phyloP scores from a whole-genome alignment of 2,329 filamentous ascomycete genomes.

The Ophiostoma novo-ulmi region DNA sequence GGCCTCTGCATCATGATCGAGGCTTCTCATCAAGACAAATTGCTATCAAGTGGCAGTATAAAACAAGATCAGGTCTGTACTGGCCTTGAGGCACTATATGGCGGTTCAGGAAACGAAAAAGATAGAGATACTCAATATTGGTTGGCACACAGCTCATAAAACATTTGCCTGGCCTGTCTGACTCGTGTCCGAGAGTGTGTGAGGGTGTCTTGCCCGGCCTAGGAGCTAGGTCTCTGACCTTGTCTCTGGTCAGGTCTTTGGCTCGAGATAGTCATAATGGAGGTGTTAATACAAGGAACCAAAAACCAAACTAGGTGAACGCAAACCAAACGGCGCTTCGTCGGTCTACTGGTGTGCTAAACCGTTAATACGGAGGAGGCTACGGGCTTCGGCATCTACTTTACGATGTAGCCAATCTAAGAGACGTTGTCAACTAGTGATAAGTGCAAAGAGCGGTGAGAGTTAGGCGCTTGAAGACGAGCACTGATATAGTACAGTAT shows the following conservation, averaged over 20 bases:
- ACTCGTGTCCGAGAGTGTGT: not conserved
- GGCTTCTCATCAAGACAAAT: not conserved
- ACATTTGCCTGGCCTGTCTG: not conserved
- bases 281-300: not conserved
- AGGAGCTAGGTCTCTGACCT: not conserved
- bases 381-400: not conserved
- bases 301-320: not conserved
- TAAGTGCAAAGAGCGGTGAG: not conserved
- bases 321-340: not conserved
- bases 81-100: not conserved
- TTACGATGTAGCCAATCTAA: not conserved
- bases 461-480: not conserved
- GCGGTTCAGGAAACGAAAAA: not conserved
- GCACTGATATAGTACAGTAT: not conserved
- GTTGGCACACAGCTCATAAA: not conserved
- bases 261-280: not conserved
- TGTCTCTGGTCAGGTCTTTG: not conserved
- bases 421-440: not conserved
- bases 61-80: not conserved
- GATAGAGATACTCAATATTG: not conserved
- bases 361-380: not conserved
- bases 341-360: not conserved
- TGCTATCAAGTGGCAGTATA: not conserved
- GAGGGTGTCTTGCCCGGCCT: not conserved
- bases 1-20: not conserved